These are phyloP conservation scores for Schoenoplectus triqueter DNA, from an alignment of 202 grass and related monocot genomes.

Conservation along the genomic window DNA sequence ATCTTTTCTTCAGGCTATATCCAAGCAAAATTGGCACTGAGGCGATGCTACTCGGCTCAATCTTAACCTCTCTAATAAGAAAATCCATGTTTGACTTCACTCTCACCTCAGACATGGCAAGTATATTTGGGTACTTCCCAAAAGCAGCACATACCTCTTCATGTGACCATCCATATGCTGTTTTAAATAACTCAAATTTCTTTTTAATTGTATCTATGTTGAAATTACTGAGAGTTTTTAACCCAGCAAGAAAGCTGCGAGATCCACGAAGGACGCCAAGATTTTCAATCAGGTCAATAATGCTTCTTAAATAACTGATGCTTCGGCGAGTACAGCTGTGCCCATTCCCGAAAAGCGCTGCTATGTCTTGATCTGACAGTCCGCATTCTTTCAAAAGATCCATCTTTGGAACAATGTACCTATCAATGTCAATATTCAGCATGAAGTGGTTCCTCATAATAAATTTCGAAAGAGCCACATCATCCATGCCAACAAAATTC, in stretches of 20 bases:
- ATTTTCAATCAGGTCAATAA: conserved; percentile 39
- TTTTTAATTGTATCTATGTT: conserved; percentile 51
- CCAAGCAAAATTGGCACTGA: conserved; percentile 43
- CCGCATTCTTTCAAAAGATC: too few relatives aligned
- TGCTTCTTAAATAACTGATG: conserved; percentile 39
- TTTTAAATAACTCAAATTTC: conserved; percentile 47
- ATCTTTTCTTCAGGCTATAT: conserved; percentile 58
- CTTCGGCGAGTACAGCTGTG: conserved; percentile 37
- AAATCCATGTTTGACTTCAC: conserved; percentile 51
- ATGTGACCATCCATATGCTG: conserved; percentile 57
- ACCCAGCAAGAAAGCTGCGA: conserved; percentile 50
- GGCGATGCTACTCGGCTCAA: conserved; percentile 45
- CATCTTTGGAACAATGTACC: too few relatives aligned
- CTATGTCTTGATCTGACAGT: too few relatives aligned
- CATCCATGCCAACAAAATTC: too few relatives aligned
- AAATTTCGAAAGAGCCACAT: too few relatives aligned
- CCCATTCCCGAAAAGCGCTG: too few relatives aligned
- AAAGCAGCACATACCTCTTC: conserved; percentile 55
- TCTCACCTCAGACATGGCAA: conserved; percentile 44
- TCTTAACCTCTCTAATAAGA: conserved; percentile 53
- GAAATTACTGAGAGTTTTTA: conserved; percentile 43
- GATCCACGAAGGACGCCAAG: conserved; percentile 49
- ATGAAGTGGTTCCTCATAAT: too few relatives aligned
- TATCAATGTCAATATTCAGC: too few relatives aligned
- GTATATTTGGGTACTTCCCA: conserved; percentile 50